These are phyloP conservation scores for Cinchona pubescens DNA, from an alignment of 257 asterid genomes.

Conservation along the genomic window DNA sequence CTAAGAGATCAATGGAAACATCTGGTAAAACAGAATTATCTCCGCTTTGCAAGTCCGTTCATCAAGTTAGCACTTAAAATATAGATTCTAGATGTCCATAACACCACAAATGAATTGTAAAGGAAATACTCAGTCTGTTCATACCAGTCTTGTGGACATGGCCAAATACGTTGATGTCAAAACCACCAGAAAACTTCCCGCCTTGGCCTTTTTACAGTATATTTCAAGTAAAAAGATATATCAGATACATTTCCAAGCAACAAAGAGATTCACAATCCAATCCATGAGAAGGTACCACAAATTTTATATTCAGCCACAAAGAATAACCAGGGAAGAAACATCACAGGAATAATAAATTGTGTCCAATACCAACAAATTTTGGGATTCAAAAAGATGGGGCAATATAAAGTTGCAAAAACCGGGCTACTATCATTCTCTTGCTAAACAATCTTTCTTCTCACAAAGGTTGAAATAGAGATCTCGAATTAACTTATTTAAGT, in stretches of 20 bases:
- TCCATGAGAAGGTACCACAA: constrained; percentile 6
- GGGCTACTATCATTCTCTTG: not conserved
- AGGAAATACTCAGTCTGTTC: constrained; percentile 7
- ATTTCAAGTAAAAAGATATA: constrained; percentile 14
- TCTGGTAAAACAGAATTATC: constrained; percentile 66
- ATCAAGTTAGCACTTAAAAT: constrained; percentile 16
- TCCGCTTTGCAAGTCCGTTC: constrained; percentile 58
- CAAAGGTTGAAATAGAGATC: not conserved
- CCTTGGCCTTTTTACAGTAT: constrained; percentile 49
- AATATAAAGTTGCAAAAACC: not conserved
- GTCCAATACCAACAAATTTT: not conserved
- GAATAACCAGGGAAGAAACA: not conserved
- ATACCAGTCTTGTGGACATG: constrained; percentile 64
- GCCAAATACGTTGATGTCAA: constrained; percentile 85
- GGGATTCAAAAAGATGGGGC: not conserved
- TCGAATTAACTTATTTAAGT: not conserved
- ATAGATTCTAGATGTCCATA: constrained; percentile 6
- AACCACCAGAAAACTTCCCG: constrained; percentile 90
- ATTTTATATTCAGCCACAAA: not conserved
- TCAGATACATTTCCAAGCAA: constrained; percentile 28
- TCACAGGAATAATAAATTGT: not conserved
- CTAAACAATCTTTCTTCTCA: not conserved
- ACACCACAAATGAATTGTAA: not conserved
- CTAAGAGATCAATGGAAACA: constrained; percentile 51
- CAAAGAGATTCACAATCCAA: constrained; percentile 10